phyloP scores from a whole-genome alignment of 148 eudicot species.

The Vaccinium corymbosum region DNA sequence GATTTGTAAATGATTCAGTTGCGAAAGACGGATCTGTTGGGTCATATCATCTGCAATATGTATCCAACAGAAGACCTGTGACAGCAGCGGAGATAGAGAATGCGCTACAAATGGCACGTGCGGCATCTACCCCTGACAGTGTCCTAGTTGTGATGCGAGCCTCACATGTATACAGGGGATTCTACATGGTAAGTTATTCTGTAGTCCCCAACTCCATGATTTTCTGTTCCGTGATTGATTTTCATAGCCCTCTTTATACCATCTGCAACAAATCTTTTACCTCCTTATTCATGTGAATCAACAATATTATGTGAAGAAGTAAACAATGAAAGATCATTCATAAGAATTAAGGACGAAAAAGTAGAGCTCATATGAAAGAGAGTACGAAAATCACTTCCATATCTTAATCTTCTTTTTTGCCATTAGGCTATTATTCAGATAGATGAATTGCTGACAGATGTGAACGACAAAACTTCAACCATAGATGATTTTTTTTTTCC shows the following conservation, averaged over 20 bases:
- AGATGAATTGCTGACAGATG: neutral
- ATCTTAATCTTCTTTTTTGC: neutral
- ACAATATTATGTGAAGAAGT: neutral
- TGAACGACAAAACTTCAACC: neutral
- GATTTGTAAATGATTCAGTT: neutral
- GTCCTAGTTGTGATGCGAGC: slow-evolving; percentile 32
- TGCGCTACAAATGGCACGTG: slow-evolving; percentile 26
- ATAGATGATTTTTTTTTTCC: neutral
- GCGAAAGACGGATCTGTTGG: neutral
- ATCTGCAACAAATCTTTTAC: neutral
- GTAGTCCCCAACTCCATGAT: neutral
- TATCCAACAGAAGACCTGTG: slow-evolving; percentile 33
- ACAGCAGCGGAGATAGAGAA: slow-evolving; percentile 27
- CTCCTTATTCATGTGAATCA: neutral
- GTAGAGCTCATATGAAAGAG: neutral
- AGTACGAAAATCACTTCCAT: neutral
- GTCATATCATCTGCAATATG: neutral
- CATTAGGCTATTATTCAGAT: neutral
- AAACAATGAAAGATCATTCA: neutral
- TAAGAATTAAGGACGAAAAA: neutral
- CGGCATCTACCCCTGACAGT: slow-evolving; percentile 18
- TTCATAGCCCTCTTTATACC: neutral
- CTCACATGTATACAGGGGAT: slow-evolving; percentile 32
- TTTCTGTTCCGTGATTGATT: neutral
- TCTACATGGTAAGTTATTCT: slow-evolving; percentile 31